Evolutionary conservation across 202 grass and related monocot species (phyloP), one percentile per base, ranked within the genome.

Genomic region (Setaria italica): DNA sequence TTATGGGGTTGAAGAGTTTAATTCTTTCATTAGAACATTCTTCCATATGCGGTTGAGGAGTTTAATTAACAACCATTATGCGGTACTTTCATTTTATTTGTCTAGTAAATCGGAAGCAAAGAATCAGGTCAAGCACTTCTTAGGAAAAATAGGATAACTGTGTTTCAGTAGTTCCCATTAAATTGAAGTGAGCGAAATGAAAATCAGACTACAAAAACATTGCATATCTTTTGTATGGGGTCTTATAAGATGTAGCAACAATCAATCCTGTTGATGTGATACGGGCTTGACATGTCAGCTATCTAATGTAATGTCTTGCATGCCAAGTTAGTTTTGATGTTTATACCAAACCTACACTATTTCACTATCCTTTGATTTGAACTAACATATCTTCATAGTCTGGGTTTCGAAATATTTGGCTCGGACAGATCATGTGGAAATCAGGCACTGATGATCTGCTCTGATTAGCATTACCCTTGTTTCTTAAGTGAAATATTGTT

Each of bases 241-340:
- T 62, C 59, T 57, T 45, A 20, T 55, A 76, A 67, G 10, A 13
- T 84, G n/a, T 84, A 56, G 32, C 76, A 79, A 17, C 53, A 15
- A 21, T 57, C 62, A 35, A 30, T 29, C 20, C 20, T 80, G 56
- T 76, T 49, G 42, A 54, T 76, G 35, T 34, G 37, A 58, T 58
- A 58, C 10, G 58, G 58, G 43, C 68, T 67, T 77, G 16, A 11
- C 39, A 85, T 42, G 64, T 55, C 70, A 84, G 3, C 48, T 67
- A 45, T 64, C 47, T 67, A 46, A 77, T 84, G 15, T 65, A 55
- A 67, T 56, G 56, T 67, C 20, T 84, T 1, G 30, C 11, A 12
- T 57, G 19, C 62, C 62, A 56, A 67, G 7, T 67, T 76, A 43
- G 45, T 56, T 58, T 56, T 45, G 8, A 55, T 65, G 46, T 15